phyloP scores from a whole-genome alignment of 192 early-diverging fungal genomes.

The Backusella tarrabulga region DNA sequence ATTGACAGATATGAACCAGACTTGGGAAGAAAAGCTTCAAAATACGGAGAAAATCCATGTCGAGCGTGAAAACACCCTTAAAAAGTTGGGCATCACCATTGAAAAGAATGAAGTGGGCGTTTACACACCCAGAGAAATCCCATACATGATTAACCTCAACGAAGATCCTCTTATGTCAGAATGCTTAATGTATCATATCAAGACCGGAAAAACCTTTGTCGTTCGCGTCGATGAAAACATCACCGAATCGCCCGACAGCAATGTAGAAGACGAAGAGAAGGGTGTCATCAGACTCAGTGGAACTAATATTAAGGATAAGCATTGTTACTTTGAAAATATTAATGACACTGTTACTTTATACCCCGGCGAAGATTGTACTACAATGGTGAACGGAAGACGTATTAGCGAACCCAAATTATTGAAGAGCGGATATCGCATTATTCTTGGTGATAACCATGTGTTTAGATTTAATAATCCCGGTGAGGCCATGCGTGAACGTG shows the following conservation, averaged over 20 bases:
- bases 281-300: conserved; percentile 57
- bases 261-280: background rate
- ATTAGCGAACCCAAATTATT: conserved; percentile 57
- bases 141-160: conserved; percentile 88
- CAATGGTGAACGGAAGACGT: conserved; percentile 78
- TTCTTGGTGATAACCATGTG: conserved; percentile 78
- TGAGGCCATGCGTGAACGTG: conserved; percentile 38
- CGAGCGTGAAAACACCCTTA: conserved; percentile 70
- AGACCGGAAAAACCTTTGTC: conserved; percentile 68
- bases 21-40: conserved; percentile 80
- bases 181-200: conserved; percentile 86
- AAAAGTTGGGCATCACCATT: conserved; percentile 76
- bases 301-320: conserved; percentile 54
- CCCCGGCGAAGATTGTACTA: conserved; percentile 54
- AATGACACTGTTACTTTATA: conserved; percentile 58
- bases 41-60: conserved; percentile 70
- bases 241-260: background rate
- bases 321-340: conserved; percentile 75
- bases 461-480: conserved; percentile 85
- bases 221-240: conserved; percentile 52
- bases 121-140: conserved; percentile 71
- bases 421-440: conserved; percentile 74
- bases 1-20: conserved; percentile 77
- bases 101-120: conserved; percentile 72
- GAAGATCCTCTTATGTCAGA: conserved; percentile 90